Evolutionary conservation across 1,139 yeast genomes (phyloP).

Genomic region (Lodderomyces parapsilosis): DNA sequence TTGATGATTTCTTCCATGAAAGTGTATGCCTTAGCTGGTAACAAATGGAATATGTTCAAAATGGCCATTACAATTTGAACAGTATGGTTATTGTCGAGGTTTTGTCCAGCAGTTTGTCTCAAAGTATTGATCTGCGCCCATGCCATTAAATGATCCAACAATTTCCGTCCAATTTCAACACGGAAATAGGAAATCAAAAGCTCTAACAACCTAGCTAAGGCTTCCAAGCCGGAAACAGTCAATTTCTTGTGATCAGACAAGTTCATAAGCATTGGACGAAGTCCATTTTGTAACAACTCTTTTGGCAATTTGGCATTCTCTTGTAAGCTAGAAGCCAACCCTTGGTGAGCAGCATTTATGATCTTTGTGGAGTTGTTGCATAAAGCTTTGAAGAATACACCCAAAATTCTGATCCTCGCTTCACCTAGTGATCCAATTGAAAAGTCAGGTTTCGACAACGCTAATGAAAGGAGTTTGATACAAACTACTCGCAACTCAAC

Average conservation of each 20-base stretch:
- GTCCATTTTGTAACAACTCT: constrained; percentile 87
- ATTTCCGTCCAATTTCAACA: constrained; percentile 92
- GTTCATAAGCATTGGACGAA: constrained; percentile 93
- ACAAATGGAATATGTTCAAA: constrained; percentile 82
- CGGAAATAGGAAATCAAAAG: constrained; percentile 88
- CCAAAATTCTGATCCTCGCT: constrained; percentile 80
- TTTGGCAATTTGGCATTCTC: constrained; percentile 90
- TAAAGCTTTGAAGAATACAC: constrained; percentile 92
- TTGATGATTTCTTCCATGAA: constrained; percentile 85
- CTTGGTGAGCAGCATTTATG: constrained; percentile 90
- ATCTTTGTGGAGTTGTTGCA: constrained; percentile 84
- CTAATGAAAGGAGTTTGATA: constrained; percentile 76
- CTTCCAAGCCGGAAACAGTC: constrained; percentile 88
- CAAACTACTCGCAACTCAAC: constrained; percentile 87
- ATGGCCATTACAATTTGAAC: constrained; percentile 88
- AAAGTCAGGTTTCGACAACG: constrained; percentile 79
- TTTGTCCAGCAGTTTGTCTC: constrained; percentile 68
- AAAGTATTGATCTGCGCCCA: constrained; percentile 90
- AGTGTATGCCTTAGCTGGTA: constrained; percentile 90
- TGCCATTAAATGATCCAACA: constrained; percentile 90
- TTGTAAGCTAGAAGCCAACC: constrained; percentile 77
- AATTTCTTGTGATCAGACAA: constrained; percentile 89
- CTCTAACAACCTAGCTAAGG: constrained; percentile 83
- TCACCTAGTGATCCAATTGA: constrained; percentile 77
- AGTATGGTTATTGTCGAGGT: constrained; percentile 74